A percentile compares a stretch with the other conserved stretches of the same genome.
Conservation (phyloP, 768 basidiomycete genomes). For the Neoboletus subvelutipes region DNA sequence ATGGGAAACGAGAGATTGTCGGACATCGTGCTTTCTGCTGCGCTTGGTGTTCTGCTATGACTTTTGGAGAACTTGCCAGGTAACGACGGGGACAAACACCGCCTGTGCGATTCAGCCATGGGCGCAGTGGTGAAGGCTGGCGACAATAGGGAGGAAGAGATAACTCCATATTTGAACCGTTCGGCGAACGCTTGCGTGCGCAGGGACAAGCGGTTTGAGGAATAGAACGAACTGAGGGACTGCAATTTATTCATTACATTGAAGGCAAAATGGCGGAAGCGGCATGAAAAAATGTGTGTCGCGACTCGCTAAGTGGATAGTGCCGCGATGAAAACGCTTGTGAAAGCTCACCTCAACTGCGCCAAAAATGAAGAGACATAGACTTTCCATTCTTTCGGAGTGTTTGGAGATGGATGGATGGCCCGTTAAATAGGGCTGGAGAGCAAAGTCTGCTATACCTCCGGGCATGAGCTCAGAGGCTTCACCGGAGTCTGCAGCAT, state of each 20-base stretch:
- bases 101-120: constrained; percentile 30
- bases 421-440: constrained; percentile 18
- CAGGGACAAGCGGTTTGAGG: constrained; percentile 34
- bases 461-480: constrained; percentile 58
- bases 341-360: constrained; percentile 38
- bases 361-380: constrained; percentile 25
- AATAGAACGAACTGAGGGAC: constrained; percentile 40
- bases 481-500: constrained; percentile 57
- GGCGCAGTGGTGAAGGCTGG: constrained; percentile 48
- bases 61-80: constrained; percentile 44
- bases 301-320: constrained; percentile 15
- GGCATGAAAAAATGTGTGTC: constrained; percentile 1
- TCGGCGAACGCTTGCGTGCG: constrained; percentile 59
- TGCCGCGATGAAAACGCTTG: constrained; percentile 12
- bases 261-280: neutral
- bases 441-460: constrained; percentile 37
- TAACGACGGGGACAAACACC: constrained; percentile 37
- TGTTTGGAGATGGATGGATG: constrained; percentile 13
- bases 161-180: constrained; percentile 81
- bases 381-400: constrained; percentile 27
- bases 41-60: constrained; percentile 45
- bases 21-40: constrained; percentile 27
- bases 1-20: constrained; percentile 26
- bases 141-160: constrained; percentile 76
- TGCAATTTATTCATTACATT: constrained; percentile 22